phyloP scores from a whole-genome alignment of 2,329 filamentous ascomycete genomes.

The Xylaria sp. region DNA sequence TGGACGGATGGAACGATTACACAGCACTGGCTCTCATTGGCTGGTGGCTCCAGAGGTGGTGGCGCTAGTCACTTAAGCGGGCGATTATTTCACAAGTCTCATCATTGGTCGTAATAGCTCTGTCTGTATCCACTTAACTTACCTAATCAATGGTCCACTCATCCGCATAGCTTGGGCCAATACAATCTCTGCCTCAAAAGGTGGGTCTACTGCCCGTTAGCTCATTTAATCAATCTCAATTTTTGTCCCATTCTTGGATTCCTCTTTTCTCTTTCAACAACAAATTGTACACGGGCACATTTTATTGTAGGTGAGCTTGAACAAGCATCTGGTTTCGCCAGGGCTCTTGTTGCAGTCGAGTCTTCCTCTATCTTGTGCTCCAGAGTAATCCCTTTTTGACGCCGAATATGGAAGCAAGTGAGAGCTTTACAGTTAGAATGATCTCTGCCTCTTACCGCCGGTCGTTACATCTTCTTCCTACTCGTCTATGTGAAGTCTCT shows the following conservation, averaged over 20 bases:
- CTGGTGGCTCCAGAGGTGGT: neutral
- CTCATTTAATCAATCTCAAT: slow-evolving; percentile 30
- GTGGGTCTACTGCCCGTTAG: neutral
- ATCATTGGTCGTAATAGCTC: slow-evolving; percentile 38
- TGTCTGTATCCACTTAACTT: neutral
- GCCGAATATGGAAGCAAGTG: slow-evolving; percentile 78
- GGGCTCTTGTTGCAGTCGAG: slow-evolving; percentile 64
- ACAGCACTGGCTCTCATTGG: slow-evolving; percentile 28
- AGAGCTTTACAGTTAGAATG: slow-evolving; percentile 66
- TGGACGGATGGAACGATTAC: slow-evolving; percentile 16
- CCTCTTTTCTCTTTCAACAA: slow-evolving; percentile 55
- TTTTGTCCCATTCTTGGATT: slow-evolving; percentile 49
- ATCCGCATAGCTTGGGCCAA: slow-evolving; percentile 25
- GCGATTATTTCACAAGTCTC: slow-evolving; percentile 44
- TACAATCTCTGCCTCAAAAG: neutral
- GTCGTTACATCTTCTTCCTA: slow-evolving; percentile 68
- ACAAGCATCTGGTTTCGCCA: slow-evolving; percentile 52
- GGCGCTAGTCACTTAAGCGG: slow-evolving; percentile 42
- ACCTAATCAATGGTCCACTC: neutral
- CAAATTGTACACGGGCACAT: slow-evolving; percentile 73
- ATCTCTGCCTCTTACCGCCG: slow-evolving; percentile 77
- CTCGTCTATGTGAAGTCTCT: too few species aligned
- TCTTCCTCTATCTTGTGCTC: slow-evolving; percentile 79
- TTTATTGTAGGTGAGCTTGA: slow-evolving; percentile 79
- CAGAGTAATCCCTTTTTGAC: slow-evolving; percentile 63